A percentile compares a stretch with the other conserved stretches of the same genome.
Evolutionary conservation across 2,329 filamentous ascomycete genomes (phyloP).

Genomic region (Ambrosiella beaveri): DNA sequence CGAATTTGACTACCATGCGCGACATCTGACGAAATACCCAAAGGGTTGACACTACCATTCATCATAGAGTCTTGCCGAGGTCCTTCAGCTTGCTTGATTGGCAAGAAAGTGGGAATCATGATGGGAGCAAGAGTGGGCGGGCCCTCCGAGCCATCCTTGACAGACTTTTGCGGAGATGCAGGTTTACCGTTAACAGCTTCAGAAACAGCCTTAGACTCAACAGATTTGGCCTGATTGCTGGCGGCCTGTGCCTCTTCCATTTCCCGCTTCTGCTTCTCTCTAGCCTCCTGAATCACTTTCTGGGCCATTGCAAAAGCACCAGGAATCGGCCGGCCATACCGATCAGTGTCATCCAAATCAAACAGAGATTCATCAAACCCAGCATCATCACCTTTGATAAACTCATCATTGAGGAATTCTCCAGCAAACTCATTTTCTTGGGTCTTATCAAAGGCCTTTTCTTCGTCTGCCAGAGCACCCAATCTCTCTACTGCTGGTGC

Average conservation of each 20-base stretch:
- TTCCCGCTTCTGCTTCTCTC: conserved; percentile 6
- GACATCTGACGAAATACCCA: not conserved
- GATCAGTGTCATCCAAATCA: conserved; percentile 47
- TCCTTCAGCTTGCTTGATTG: conserved; percentile 6
- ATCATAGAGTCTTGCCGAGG: not conserved
- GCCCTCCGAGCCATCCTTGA: not conserved
- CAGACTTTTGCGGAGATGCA: not conserved
- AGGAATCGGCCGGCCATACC: conserved; percentile 42
- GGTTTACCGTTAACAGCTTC: not conserved
- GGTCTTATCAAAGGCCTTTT: conserved; percentile 49
- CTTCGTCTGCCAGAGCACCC: conserved; percentile 29
- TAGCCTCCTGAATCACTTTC: conserved; percentile 16
- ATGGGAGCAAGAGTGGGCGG: not conserved
- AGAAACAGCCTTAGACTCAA: not conserved
- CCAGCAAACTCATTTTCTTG: conserved; percentile 30
- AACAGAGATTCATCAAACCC: conserved; percentile 60
- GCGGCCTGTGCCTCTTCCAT: conserved; percentile 9
- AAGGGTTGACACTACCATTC: not conserved
- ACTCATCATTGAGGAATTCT: conserved; percentile 20
- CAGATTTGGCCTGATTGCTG: not conserved
- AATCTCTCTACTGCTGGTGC: conserved; percentile 8
- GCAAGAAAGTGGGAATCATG: conserved; percentile 7
- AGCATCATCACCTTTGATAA: conserved; percentile 29
- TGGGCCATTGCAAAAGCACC: conserved; percentile 39
- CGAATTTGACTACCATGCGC: conserved; percentile 2